Base-by-base conservation (phyloP, 331 rosid species). In the Arachis monticola region DNA sequence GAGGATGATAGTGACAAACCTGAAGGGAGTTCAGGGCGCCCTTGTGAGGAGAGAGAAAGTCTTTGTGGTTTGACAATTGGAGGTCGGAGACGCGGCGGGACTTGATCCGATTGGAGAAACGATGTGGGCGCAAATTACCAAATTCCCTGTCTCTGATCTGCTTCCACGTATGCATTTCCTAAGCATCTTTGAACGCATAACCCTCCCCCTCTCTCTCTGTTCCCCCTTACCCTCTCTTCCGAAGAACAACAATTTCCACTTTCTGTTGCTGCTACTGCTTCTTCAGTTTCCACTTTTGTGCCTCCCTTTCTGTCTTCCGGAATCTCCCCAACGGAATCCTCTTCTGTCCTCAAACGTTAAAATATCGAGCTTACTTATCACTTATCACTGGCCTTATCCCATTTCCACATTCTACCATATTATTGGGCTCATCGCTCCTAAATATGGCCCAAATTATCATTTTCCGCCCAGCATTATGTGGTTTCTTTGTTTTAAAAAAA, bases 131-230 rank as follows among this genome's bases (percentile, higher is more conserved):
- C 44, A 81, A 10, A 64, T 66, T 74, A 4, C 88, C 88, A 5
- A 44, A 42, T 81, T 84, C 88, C 44, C 88, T 81, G 79, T 81
- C 81, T 84, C 81, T 84, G 79, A 84, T 78, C 55, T 78, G 78
- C 79, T 81, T 84, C 83, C 88, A 84, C 83, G 72, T 67, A 64
- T 81, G 79, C 87, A 84, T 81, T 42, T 70, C 77, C 83, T 51
- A 60, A 69, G 81, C 88, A 84, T 84, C 85, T 84, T 84, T 53
- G 67, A 42, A 46, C 32, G 41, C 75, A 67, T 17, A 17, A 27
- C 42, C 4, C 5, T 51, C 46, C 13, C 9, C 7, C 11, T 9
- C 70, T n/a, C 10, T 38, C 4, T 44, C 8, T 17, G 8, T 10
- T 41, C 55, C 8, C 8, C 32, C 8, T 7, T 6, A 52, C 38